Percentiles rank a stretch among this genome's conserved stretches.
Conservation (phyloP, 139 green algal species). For the Picochlorum sp. region DNA sequence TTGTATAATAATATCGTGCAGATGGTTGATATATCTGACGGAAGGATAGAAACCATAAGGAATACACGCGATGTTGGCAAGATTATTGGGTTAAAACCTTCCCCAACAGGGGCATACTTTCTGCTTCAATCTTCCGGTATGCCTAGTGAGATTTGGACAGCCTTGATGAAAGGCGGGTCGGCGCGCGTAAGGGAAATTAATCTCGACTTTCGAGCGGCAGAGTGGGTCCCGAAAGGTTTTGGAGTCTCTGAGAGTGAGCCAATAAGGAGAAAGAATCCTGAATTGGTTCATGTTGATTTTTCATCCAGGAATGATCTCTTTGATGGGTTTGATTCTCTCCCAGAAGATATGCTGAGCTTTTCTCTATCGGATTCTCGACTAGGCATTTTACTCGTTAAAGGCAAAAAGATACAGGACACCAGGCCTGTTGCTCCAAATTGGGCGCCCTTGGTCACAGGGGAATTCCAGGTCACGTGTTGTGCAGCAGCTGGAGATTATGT, state of each 20-base stretch:
- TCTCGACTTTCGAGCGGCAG: conserved; percentile 64
- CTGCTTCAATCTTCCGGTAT: conserved; percentile 55
- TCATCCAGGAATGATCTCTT: background rate
- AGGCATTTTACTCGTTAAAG: conserved; percentile 37
- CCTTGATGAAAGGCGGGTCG: conserved; percentile 22
- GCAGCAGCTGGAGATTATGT: conserved; percentile 39
- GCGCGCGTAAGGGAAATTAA: conserved; percentile 60
- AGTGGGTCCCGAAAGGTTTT: conserved; percentile 46
- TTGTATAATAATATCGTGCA: conserved; percentile 13
- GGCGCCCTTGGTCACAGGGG: conserved; percentile 31
- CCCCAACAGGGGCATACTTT: conserved; percentile 54
- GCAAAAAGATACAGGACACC: conserved; percentile 45
- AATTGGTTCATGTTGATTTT: background rate
- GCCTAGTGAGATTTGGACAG: conserved; percentile 69
- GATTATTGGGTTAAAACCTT: conserved; percentile 54
- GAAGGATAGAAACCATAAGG: conserved; percentile 22
- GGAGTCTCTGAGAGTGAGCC: conserved; percentile 14
- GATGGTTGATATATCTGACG: background rate
- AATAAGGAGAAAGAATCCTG: background rate
- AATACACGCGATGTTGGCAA: conserved; percentile 31
- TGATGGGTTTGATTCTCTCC: conserved; percentile 10
- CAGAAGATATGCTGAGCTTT: conserved; percentile 58
- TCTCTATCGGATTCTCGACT: conserved; percentile 45
- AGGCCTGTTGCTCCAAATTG: conserved; percentile 39
- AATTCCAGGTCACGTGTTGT: conserved; percentile 44